Base-by-base conservation (phyloP, 2,329 filamentous ascomycete genomes). In the Hymenoscyphus infarciens region DNA sequence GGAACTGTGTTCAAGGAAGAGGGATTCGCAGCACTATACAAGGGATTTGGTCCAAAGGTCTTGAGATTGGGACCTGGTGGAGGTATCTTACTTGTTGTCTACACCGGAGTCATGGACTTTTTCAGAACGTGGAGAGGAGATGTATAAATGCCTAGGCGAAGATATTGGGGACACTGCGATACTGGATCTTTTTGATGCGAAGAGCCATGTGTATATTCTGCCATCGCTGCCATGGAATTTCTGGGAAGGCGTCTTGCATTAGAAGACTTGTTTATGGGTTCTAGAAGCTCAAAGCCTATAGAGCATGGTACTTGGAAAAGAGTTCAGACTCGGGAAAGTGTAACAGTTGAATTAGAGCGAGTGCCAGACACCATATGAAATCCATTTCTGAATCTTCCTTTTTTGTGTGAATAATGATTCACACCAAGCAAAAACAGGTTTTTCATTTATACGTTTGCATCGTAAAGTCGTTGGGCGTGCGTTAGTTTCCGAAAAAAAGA, bases 21-120 rank as follows among this genome's bases (percentile, higher is more conserved):
- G 78, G 95, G 95, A 5, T 94, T 97, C 75, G 79, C 78, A 56
- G 95, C 95, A 45, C 81, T 99, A 64, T 99, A 99, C 84, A 99
- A 98, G 84, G 95, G 95, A 16, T 99, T 99, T 83, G 74, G 95
- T 66, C 95, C 95, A 70, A 99, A 99, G 85, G 95, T 97, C 39
- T 81, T 96, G 67, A 82, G 90, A 78, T 75, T 89, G 68, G 87
- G 88, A 65, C 89, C 89, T 31, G 89, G 79, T 65, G 77, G 77
- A 70, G 73, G 74, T 69, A 89, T 96, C 71, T 80, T 96, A 63
- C 82, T 96, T 52, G 91, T 94, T 61, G 90, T 95, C 57, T 95
- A 90, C 79, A 93, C 90, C n/a, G 87, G 88, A 61, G 87, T 93
- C 63, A 92, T 92, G 86, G 93, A 97, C 76, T 96, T 96, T 77